Base-by-base conservation (phyloP, 352 stramenopile genomes). In the Phytophthora tentaculata region DNA sequence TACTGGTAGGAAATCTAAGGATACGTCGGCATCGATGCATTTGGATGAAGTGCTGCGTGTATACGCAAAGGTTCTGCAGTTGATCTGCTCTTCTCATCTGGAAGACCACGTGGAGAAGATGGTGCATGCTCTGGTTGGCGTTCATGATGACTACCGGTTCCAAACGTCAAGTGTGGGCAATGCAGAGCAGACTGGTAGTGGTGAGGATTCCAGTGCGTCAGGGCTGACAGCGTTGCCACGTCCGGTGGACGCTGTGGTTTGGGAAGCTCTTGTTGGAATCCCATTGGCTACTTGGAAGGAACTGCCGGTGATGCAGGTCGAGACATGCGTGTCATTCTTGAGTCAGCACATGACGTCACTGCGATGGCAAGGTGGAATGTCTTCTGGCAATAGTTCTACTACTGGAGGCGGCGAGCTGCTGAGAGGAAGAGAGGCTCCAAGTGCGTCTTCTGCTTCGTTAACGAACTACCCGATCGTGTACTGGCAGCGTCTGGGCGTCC, bases 91-190 rank as follows among this genome's bases (percentile, higher is more conserved):
- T 22, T 39, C 61, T n/a, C 60, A 91, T 69, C 53, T 96, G 7
- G 84, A 85, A 54, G 89, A 96, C 43, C 89, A 96, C 59, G 67
- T 89, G 3, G 89, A 96, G 65, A 93, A 92, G 55, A 78, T 95
- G 28, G 62, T 96, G 0, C 86, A 93, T 55, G 82, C 87, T 22
- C 49, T 96, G 8, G 87, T 95, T 47, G 89, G 87, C 1, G 77
- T 94, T 1, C 83, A 95, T 14, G 84, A 94, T 26, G 84, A 94
- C 52, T 95, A 95, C 35, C 83, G 84, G 23, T 93, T 93, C 57
- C 77, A 84, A 59, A 81, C 67, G 2, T 62, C 61, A 45, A 56
- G 53, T 49, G 26, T 63, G 3, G 49, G 60, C 16, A 73, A 56
- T 54, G 37, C 48, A 56, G 60, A 60, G n/a, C 22, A 59, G 26